Evolutionary conservation across 2,329 filamentous ascomycete genomes (phyloP).

Genomic region (Penicillium digitatum): DNA sequence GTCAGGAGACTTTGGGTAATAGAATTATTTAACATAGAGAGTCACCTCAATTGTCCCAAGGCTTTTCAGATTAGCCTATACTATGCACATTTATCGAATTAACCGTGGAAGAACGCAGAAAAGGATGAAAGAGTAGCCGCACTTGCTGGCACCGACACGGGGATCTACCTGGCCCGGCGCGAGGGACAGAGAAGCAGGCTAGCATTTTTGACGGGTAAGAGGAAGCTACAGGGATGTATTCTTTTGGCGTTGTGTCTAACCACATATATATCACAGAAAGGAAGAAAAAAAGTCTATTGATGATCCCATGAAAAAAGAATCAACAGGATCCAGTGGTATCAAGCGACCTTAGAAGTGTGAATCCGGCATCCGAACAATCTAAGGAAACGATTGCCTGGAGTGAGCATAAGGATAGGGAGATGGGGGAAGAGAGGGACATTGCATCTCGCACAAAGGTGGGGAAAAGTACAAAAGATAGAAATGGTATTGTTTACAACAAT

Average conservation of each 20-base stretch:
- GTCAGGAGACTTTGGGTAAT: no score
- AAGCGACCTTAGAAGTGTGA: background rate
- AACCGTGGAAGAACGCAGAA: no score
- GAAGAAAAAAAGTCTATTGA: constrained; percentile 10
- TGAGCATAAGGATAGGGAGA: constrained; percentile 1
- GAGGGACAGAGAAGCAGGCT: background rate
- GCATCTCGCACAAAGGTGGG: background rate
- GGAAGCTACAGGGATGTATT: background rate
- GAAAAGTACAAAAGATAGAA: background rate
- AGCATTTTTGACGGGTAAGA: background rate
- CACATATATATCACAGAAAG: background rate
- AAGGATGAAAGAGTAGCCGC: no score
- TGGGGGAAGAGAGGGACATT: background rate
- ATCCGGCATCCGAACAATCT: background rate
- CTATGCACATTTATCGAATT: no score
- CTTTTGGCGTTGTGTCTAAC: background rate
- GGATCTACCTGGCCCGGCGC: background rate
- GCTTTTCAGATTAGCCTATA: no score
- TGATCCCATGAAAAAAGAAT: constrained; percentile 4
- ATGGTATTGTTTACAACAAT: background rate
- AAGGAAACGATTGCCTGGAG: background rate
- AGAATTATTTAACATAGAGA: no score
- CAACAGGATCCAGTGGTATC: constrained; percentile 6
- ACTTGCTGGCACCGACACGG: background rate
- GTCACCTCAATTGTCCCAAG: no score